Base-by-base conservation (phyloP, 139 green algal species). In the Monoraphidium neglectum region DNA sequence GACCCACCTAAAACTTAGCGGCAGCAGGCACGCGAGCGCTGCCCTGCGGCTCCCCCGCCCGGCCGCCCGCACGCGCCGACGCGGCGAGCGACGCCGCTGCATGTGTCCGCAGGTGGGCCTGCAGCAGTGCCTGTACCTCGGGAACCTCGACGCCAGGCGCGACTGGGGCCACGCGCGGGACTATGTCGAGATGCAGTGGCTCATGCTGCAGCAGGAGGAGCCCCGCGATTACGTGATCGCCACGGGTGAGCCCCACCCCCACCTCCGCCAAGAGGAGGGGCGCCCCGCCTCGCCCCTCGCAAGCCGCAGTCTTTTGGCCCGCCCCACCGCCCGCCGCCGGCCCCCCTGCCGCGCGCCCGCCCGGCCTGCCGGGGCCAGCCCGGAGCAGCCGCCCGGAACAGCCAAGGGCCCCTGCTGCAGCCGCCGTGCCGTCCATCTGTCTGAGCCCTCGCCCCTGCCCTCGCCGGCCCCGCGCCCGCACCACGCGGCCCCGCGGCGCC, bases 111-210 rank as follows among this genome's bases (percentile, higher is more conserved):
- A 51, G 43, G 37, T 79, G 43, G 73, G 73, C 26, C 62, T 74
- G 46, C 75, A 87, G 77, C 71, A 86, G 3, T 84, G 72, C 37
- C 79, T 96, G 35, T 89, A 86, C 70, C 76, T 96, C 36, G 91
- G 91, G 43, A 96, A 96, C 77, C 71, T 96, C 24, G 89, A 95
- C 37, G 87, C 90, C n/a, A 85, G 87, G 78, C 81, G 91, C 28
- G 91, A 96, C 82, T 96, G 91, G 91, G 91, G 91, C 23, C 91
- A 94, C 71, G 91, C 91, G 10, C 76, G 86, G 26, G 91, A 96
- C 62, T 96, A 95, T 62, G 91, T 95, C 2, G 59, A 92, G 68
- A 82, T 78, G 53, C 92, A 93, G 90, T 96, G 90, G 90, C 77
- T 84, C 37, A 96, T 96, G 77, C 84, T 96, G 40, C 91, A 96